Conservation (phyloP, 768 basidiomycete genomes). For the Suillus ampliporus region DNA sequence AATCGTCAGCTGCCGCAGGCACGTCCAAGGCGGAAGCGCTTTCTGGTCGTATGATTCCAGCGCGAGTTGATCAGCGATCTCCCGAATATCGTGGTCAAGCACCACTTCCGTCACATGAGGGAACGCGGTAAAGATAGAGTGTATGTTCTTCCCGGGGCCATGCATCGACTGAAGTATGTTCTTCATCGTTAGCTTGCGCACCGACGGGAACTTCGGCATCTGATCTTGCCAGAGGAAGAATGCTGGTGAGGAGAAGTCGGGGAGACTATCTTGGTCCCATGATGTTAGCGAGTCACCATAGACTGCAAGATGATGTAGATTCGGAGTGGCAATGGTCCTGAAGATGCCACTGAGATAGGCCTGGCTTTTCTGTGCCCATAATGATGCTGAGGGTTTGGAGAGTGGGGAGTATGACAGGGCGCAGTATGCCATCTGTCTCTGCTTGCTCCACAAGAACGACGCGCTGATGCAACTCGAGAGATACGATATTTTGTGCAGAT, state of each 20-base stretch:
- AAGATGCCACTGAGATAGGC: neutral
- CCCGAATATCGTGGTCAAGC: neutral
- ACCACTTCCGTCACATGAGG: neutral
- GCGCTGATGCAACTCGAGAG: neutral
- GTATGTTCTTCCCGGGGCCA: neutral
- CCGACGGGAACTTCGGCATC: neutral
- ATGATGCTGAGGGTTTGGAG: neutral
- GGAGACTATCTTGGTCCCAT: neutral
- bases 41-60: neutral
- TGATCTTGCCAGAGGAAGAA: neutral
- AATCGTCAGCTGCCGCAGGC: neutral
- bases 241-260: neutral
- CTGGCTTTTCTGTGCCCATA: neutral
- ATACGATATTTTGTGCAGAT: neutral
- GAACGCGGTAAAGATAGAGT: neutral
- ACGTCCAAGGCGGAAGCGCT: neutral
- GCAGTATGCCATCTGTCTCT: neutral
- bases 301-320: neutral
- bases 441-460: neutral
- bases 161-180: neutral
- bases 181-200: constrained; percentile 1
- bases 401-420: neutral
- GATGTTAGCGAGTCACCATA: neutral
- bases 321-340: neutral
- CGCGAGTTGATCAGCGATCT: neutral